Base-by-base conservation (phyloP, 306 rosid genomes). In the Trifolium pratense region DNA sequence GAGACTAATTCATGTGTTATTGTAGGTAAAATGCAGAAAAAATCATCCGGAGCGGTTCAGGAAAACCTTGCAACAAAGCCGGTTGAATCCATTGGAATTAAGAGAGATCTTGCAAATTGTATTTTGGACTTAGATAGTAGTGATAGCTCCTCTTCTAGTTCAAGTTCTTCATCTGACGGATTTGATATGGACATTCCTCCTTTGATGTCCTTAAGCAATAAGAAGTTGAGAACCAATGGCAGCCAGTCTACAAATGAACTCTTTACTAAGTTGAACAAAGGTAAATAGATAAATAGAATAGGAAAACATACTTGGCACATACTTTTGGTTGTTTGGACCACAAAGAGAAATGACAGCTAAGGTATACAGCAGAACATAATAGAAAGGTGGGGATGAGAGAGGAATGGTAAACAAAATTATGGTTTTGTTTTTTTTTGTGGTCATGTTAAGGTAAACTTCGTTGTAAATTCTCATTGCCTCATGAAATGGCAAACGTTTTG, bases 91-190 rank as follows among this genome's bases (percentile, higher is more conserved):
- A 10, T 0, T 53, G 73, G 59, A 17, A 25, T 6, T 29, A 81
- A 81, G 29, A 76, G 78, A 51, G 18, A 29, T 66, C 9, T 64
- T 42, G 15, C 55, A n/a, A n/a, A n/a, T n/a, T n/a, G n/a, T n/a
- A n/a, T n/a, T 45, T 69, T 62, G 56, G 56, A 69, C 40, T 43
- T 45, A 5, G 68, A 23, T 42, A 12, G 13, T 42, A 12, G 21
- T 42, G 85, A 67, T 48, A 10, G 37, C 45, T 77, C 79, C 31
- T 49, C 69, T 52, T 51, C 57, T 5, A 53, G 82, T 52, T 52
- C 58, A 2, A 53, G 78, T 55, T 78, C 78, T 6, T 81, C 85
- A 49, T 67, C 77, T 7, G 31, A 29, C 1, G 56, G 53, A 17
- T 17, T 53, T 60, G 77, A 78, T 15, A 21, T 68, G 16, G 75